A percentile compares a stretch with the other conserved stretches of the same genome.
Evolutionary conservation across 805 yeast species (phyloP).

Genomic region (Metschnikowia bowlesiae): DNA sequence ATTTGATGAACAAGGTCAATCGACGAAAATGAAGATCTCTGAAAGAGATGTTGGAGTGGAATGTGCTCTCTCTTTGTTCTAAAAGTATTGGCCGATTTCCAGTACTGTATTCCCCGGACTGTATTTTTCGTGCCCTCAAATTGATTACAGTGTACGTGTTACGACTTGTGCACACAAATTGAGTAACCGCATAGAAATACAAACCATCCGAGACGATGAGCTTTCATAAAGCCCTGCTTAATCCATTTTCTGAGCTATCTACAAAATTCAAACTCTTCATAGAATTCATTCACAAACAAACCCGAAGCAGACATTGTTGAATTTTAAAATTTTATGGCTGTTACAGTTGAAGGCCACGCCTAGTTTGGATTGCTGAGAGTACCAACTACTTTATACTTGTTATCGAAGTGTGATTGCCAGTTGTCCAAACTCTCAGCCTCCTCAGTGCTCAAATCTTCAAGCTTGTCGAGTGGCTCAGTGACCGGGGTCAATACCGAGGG

Average conservation of each 20-base stretch:
- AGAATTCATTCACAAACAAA: neutral
- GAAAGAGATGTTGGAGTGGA: neutral
- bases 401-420: constrained; percentile 81
- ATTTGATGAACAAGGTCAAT: neutral
- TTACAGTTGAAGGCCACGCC: neutral
- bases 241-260: too few relatives aligned
- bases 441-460: constrained; percentile 53
- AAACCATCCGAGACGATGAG: too few relatives aligned
- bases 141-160: too few relatives aligned
- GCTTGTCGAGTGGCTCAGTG: constrained; percentile 72
- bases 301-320: neutral
- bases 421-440: constrained; percentile 69
- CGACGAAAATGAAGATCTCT: neutral
- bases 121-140: neutral
- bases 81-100: neutral
- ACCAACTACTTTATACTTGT: constrained; percentile 82
- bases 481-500: constrained; percentile 56
- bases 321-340: neutral
- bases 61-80: neutral
- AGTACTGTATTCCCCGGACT: neutral
- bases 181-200: too few relatives aligned
- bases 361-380: constrained; percentile 39
- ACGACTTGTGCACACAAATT: too few relatives aligned
- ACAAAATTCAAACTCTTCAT: too few relatives aligned
- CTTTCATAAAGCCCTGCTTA: too few relatives aligned